Evolutionary conservation across 169 alveolate genomes (phyloP).

Genomic region (Fabrea salina): DNA sequence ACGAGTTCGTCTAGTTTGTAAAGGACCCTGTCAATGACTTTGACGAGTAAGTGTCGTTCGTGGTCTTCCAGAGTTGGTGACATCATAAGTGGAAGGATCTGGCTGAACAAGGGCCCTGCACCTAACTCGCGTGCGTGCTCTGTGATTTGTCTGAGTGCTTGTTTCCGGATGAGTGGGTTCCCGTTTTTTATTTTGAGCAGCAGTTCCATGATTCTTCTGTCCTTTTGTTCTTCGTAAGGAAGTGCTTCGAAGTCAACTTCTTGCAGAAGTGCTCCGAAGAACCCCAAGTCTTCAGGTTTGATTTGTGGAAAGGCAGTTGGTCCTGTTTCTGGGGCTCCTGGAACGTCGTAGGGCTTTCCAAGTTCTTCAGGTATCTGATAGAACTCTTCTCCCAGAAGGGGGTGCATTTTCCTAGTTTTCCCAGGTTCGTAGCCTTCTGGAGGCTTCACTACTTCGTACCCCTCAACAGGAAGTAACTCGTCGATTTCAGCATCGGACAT

Average conservation of each 20-base stretch:
- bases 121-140: slow-evolving; percentile 98
- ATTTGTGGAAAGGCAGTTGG: slow-evolving; percentile 80
- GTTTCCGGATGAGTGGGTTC: slow-evolving; percentile 95
- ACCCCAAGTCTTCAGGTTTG: slow-evolving; percentile 90
- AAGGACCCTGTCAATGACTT: slow-evolving; percentile 96
- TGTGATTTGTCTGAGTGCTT: slow-evolving; percentile 94
- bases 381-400: slow-evolving; percentile 54
- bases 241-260: slow-evolving; percentile 92
- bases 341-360: slow-evolving; percentile 42
- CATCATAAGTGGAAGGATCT: slow-evolving; percentile 98
- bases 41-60: slow-evolving; percentile 98
- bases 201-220: slow-evolving; percentile 92
- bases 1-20: slow-evolving; percentile 95
- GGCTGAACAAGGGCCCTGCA: slow-evolving; percentile 95
- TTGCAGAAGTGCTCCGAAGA: slow-evolving; percentile 84
- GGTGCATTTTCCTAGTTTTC: slow-evolving; percentile 55
- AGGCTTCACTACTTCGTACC: slow-evolving; percentile 88
- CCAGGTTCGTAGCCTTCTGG: slow-evolving; percentile 84
- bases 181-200: slow-evolving; percentile 98
- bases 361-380: slow-evolving; percentile 78
- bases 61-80: slow-evolving; percentile 95
- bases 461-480: slow-evolving; percentile 90
- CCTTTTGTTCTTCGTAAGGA: slow-evolving; percentile 94
- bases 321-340: slow-evolving; percentile 50
- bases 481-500: slow-evolving; percentile 97